Conservation (phyloP, 2,329 filamentous ascomycete genomes). For the Trichoderma gracile region DNA sequence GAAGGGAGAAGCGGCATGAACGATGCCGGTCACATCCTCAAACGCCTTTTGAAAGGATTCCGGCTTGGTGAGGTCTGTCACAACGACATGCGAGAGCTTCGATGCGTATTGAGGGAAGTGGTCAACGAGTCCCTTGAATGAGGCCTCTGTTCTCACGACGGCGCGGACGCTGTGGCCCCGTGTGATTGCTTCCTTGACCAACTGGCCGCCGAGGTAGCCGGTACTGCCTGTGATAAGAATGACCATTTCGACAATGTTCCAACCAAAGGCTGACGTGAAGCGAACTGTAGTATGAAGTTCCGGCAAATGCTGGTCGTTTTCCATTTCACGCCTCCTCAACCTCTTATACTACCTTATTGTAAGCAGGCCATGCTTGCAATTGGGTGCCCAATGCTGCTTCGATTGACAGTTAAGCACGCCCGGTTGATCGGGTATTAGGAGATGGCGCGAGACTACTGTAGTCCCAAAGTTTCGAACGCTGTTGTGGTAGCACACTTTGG, state of each 20-base stretch:
- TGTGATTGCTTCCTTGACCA: neutral
- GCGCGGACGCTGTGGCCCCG: conserved; percentile 4
- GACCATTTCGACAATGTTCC: neutral
- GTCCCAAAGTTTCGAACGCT: neutral
- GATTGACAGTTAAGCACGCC: neutral
- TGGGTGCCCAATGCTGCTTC: neutral
- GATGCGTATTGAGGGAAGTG: neutral
- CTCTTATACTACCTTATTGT: neutral
- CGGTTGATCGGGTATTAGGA: neutral
- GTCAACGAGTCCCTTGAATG: neutral
- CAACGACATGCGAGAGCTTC: neutral
- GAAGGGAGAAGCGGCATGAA: conserved; percentile 5
- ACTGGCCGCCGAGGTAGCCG: neutral
- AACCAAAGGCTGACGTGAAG: no score
- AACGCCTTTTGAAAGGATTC: neutral
- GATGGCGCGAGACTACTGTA: neutral
- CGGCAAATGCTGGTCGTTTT: no score
- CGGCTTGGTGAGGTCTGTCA: neutral
- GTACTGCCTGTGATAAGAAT: neutral
- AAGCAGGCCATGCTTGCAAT: neutral
- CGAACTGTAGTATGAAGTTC: no score
- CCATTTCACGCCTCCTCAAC: neutral
- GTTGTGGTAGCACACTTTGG: neutral
- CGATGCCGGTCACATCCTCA: neutral
- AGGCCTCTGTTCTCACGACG: neutral